Percentiles rank a stretch among this genome's conserved stretches.
phyloP scores from a whole-genome alignment of 2,329 filamentous ascomycete genomes.

The Canariomyces notabilis region DNA sequence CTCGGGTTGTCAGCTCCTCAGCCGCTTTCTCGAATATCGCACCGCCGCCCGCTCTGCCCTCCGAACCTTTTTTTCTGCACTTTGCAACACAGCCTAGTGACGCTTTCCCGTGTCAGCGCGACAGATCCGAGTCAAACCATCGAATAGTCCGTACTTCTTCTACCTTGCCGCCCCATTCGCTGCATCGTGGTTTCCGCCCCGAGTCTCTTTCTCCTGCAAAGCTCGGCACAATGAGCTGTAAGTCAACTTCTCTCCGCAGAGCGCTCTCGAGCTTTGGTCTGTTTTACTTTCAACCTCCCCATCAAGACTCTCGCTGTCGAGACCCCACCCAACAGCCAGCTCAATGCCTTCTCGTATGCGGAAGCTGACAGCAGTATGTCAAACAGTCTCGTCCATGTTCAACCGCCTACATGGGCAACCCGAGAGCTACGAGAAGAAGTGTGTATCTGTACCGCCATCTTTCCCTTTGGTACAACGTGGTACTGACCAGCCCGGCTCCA shows the following conservation, averaged over 20 bases:
- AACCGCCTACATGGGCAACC: constrained; percentile 96
- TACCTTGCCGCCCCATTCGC: constrained; percentile 1
- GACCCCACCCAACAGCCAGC: background rate
- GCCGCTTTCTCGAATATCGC: constrained; percentile 15
- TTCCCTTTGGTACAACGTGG: background rate
- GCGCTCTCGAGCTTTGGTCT: constrained; percentile 22
- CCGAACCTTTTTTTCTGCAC: background rate
- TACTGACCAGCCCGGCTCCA: constrained; percentile 35
- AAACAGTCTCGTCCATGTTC: constrained; percentile 72
- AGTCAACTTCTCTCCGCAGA: constrained; percentile 22
- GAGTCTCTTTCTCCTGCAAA: constrained; percentile 13
- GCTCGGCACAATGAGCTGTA: constrained; percentile 28
- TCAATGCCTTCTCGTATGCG: background rate
- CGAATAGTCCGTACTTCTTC: constrained; percentile 13
- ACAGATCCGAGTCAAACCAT: constrained; percentile 8
- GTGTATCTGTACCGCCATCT: constrained; percentile 28
- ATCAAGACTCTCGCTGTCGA: constrained; percentile 3
- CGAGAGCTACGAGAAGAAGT: constrained; percentile 99
- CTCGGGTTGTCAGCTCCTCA: constrained; percentile 7
- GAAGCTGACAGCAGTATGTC: constrained; percentile 11
- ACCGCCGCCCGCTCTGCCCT: constrained; percentile 12
- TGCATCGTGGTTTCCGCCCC: background rate
- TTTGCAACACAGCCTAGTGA: constrained; percentile 14
- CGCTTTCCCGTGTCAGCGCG: constrained; percentile 8
- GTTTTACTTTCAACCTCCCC: constrained; percentile 5